Evolutionary conservation across 225 moss, liverwort and hornwort species (phyloP).

Genomic region (Lunularia cruciata): DNA sequence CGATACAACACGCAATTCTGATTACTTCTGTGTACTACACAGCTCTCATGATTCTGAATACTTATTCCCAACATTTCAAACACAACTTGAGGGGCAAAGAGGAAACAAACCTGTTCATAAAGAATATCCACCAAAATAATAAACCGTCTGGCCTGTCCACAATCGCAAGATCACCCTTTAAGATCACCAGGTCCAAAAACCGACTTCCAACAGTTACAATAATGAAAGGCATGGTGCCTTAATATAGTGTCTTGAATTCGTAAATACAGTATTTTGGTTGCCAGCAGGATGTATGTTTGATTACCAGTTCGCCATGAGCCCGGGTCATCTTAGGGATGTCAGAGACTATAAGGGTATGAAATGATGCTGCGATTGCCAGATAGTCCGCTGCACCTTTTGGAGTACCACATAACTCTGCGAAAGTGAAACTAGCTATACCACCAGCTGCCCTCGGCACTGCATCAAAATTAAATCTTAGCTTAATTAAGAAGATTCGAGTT

Average conservation of each 20-base stretch:
- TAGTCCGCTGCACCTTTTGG: conserved; percentile 79
- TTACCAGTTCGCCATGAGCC: conserved; percentile 65
- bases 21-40: no score
- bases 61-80: no score
- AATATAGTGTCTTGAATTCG: no score
- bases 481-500: no score
- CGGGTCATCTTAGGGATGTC: conserved; percentile 63
- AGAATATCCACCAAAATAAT: conserved; percentile 76
- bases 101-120: conserved; percentile 59
- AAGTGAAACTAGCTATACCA: conserved; percentile 69
- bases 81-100: no score
- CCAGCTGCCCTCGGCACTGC: conserved; percentile 76
- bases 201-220: no score
- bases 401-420: conserved; percentile 70
- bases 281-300: neutral
- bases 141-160: conserved; percentile 69
- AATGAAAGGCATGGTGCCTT: no score
- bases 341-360: conserved; percentile 69
- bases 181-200: no score
- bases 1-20: no score
- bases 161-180: neutral
- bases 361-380: conserved; percentile 74
- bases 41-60: no score
- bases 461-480: neutral
- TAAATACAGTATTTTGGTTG: no score